Evolutionary conservation across 1,139 yeast genomes (phyloP).

Genomic region (Yamadazyma trypodendri): DNA sequence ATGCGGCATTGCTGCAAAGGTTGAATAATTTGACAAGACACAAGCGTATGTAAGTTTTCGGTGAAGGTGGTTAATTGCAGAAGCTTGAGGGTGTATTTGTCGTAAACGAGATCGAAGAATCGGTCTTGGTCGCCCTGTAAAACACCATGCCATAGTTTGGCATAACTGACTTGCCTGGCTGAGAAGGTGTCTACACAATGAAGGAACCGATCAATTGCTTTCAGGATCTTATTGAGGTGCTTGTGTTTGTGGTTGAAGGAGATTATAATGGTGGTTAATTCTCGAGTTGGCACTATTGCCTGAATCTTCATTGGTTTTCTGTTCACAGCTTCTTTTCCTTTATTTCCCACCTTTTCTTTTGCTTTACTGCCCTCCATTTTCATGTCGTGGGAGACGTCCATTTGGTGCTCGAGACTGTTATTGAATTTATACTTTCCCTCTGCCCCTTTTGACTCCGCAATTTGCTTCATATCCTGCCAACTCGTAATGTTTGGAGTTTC

Average conservation of each 20-base stretch:
- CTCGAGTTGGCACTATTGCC: too few relatives aligned
- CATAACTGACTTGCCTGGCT: conserved; percentile 16
- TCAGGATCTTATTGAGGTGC: conserved; percentile 5
- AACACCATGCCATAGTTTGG: conserved; percentile 18
- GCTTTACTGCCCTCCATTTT: neutral
- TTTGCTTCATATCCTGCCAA: conserved; percentile 15
- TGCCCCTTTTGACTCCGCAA: neutral
- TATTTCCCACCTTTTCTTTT: neutral
- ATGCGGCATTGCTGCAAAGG: neutral
- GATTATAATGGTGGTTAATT: too few relatives aligned
- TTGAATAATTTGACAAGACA: neutral
- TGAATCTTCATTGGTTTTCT: neutral
- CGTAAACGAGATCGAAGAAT: conserved; percentile 19
- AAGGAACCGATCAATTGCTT: conserved; percentile 6
- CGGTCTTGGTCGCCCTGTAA: conserved; percentile 14
- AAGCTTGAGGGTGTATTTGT: conserved; percentile 19
- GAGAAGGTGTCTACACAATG: conserved; percentile 11
- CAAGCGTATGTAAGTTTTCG: neutral
- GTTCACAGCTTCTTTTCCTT: too few relatives aligned
- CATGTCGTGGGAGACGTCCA: conserved; percentile 10
- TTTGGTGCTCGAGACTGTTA: conserved; percentile 11
- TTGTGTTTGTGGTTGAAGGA: conserved; percentile 2
- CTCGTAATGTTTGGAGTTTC: conserved; percentile 11
- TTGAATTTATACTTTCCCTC: conserved; percentile 1
- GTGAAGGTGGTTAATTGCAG: neutral